Conservation (phyloP, 495 filamentous ascomycete genomes). For the Aspergillus olivimuriae region DNA sequence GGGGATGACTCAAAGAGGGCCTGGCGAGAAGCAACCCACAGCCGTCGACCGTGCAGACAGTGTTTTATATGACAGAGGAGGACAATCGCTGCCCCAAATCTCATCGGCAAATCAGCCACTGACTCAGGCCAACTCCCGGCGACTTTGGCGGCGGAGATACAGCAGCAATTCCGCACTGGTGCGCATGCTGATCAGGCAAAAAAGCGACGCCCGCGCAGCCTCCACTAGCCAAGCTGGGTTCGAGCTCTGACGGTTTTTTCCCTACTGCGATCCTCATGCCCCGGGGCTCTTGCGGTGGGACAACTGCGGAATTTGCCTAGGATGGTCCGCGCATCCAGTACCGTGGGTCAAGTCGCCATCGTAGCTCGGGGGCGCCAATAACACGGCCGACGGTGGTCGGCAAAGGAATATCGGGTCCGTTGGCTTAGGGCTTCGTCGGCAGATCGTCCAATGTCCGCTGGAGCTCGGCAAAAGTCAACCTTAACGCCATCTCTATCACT, state of each 20-base stretch:
- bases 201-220: too few species aligned
- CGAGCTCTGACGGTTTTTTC: too few species aligned
- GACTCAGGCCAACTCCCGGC: too few species aligned
- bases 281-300: neutral
- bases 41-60: too few species aligned
- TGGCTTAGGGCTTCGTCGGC: conserved; percentile 12
- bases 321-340: neutral
- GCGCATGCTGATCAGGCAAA: neutral
- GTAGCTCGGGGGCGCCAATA: neutral
- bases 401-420: too few species aligned
- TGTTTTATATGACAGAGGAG: too few species aligned
- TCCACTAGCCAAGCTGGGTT: neutral
- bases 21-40: neutral
- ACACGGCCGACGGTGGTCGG: too few species aligned
- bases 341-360: conserved; percentile 3
- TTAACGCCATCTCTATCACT: conserved; percentile 4
- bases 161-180: neutral
- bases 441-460: conserved; percentile 8
- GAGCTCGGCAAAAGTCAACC: conserved; percentile 10
- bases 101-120: too few species aligned
- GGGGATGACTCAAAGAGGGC: too few species aligned
- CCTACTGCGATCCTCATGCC: neutral
- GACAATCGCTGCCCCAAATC: too few species aligned
- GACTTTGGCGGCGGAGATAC: too few species aligned
- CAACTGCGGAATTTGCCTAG: neutral